phyloP scores from a whole-genome alignment of 148 eudicot species.

The Selenicereus undatus region DNA sequence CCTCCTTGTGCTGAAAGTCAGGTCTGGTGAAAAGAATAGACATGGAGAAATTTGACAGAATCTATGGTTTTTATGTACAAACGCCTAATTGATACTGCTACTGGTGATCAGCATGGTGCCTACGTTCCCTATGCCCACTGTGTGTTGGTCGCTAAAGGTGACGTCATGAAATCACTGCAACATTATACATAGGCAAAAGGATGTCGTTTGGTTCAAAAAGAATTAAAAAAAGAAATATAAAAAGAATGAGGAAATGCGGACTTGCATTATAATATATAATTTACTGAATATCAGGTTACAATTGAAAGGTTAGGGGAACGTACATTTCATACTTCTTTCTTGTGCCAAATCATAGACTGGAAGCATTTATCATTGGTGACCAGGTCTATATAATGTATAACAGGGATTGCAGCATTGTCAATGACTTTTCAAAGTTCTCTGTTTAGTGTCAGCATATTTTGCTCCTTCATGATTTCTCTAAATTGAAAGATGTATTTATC shows the following conservation, averaged over 20 bases:
- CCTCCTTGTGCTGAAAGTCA: not conserved
- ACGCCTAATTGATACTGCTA: not conserved
- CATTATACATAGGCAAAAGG: not conserved
- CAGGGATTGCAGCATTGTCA: not conserved
- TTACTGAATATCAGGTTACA: not conserved
- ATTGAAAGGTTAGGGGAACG: not conserved
- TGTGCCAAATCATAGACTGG: conserved; percentile 7
- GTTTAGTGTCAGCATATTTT: not conserved
- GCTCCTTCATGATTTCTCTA: not conserved
- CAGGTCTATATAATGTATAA: not conserved
- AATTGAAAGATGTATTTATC: not conserved
- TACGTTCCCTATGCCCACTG: not conserved
- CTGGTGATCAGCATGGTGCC: not conserved
- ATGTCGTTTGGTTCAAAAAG: not conserved
- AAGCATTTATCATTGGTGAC: not conserved
- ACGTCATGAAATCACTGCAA: not conserved
- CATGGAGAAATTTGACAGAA: too few species aligned
- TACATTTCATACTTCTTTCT: not conserved
- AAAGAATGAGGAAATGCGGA: not conserved
- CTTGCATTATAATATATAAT: not conserved
- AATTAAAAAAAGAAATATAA: too few species aligned
- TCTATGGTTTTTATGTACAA: not conserved
- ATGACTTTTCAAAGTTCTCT: not conserved
- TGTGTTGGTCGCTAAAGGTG: not conserved
- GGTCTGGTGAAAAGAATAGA: not conserved